These are phyloP conservation scores for Hydnum rufescens DNA, from an alignment of 768 basidiomycete genomes.

Conservation along the genomic window DNA sequence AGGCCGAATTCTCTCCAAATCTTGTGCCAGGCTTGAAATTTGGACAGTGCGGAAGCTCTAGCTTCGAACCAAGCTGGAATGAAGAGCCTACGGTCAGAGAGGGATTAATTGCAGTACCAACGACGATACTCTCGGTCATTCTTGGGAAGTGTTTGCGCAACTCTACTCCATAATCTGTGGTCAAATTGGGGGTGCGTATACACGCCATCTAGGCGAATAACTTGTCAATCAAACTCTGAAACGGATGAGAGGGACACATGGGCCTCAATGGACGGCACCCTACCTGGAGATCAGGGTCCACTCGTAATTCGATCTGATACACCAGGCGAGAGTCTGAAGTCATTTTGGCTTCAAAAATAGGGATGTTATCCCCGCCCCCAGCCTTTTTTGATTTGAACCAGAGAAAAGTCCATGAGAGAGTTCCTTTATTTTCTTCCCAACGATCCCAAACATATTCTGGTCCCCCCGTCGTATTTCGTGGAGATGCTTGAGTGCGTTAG, in stretches of 20 bases:
- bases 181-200: conserved; percentile 30
- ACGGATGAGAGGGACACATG: not conserved
- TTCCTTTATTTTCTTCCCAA: not conserved
- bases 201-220: conserved; percentile 25
- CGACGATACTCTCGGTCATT: conserved; percentile 36
- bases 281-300: not conserved
- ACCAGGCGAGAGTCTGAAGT: conserved; percentile 31
- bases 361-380: conserved; percentile 31
- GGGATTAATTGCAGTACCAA: too few relatives aligned
- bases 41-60: too few relatives aligned
- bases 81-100: too few relatives aligned
- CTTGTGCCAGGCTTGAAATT: too few relatives aligned
- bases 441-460: not conserved
- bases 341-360: conserved; percentile 53
- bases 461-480: not conserved
- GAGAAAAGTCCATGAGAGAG: conserved; percentile 33
- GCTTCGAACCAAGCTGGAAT: too few relatives aligned
- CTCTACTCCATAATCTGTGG: conserved; percentile 26
- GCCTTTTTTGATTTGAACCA: conserved; percentile 41
- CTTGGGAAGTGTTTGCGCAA: conserved; percentile 24
- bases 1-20: too few relatives aligned
- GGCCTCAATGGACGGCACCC: not conserved
- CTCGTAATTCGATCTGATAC: not conserved
- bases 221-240: not conserved
- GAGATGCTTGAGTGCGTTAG: not conserved